Evolutionary conservation across 108 stramenopile species (phyloP).

Genomic region (Cyclostephanos invisitatus): DNA sequence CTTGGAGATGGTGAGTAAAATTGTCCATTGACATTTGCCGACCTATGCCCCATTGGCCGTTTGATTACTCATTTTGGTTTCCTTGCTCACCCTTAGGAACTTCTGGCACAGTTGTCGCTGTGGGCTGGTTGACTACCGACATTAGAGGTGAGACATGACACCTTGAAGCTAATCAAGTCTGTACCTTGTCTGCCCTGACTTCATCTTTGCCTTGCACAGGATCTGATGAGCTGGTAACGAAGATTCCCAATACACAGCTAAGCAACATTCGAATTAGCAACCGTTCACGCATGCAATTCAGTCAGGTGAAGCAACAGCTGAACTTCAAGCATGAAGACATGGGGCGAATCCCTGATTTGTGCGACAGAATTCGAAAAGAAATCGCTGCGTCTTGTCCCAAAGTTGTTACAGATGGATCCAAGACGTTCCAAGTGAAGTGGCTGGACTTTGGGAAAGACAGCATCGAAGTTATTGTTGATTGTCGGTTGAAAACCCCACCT

Average conservation of each 20-base stretch:
- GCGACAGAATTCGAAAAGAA: constrained; percentile 58
- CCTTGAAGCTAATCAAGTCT: not conserved
- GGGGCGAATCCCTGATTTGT: constrained; percentile 55
- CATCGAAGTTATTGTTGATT: constrained; percentile 57
- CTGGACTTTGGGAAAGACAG: constrained; percentile 45
- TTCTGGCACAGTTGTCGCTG: constrained; percentile 46
- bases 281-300: constrained; percentile 42
- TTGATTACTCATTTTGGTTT: constrained; percentile 1
- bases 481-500: constrained; percentile 49
- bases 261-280: constrained; percentile 55
- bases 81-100: constrained; percentile 23
- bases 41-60: not conserved
- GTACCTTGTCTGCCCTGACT: not conserved
- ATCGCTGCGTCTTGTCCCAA: constrained; percentile 57
- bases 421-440: constrained; percentile 64
- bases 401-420: constrained; percentile 60
- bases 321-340: constrained; percentile 60
- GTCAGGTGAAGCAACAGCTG: constrained; percentile 69
- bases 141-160: constrained; percentile 31
- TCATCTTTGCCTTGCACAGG: not conserved
- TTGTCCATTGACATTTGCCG: not conserved
- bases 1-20: constrained; percentile 60
- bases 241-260: constrained; percentile 65
- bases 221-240: constrained; percentile 53
- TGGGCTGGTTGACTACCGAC: constrained; percentile 59